Base-by-base conservation (phyloP, 2,329 filamentous ascomycete genomes). In the Dactylellina sp. region DNA sequence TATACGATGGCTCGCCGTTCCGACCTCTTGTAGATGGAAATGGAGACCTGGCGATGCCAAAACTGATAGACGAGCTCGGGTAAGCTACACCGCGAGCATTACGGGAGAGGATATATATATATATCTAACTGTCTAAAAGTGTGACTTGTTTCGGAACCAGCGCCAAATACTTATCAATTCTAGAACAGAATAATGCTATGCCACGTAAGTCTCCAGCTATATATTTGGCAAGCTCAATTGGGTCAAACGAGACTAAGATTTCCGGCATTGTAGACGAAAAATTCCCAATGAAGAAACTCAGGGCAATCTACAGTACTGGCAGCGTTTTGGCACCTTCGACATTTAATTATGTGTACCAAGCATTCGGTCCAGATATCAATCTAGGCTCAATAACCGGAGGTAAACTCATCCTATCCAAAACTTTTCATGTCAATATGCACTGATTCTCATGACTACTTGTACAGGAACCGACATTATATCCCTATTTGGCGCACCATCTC, bases 111-210 rank as follows among this genome's bases (percentile, higher is more conserved):
- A 12, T 18, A 25, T 7, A n/a, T 11, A 1, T 2, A 1, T 32
- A 7, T n/a, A 16, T 12, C 14, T 42, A 32, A 35, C 39, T n/a
- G 18, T 49, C 35, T 20, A 12, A 18, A 9, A 83, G 85, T 32
- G 93, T 98, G 59, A 96, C 92, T 0, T 93, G 98, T 79, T 98
- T 98, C 78, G 95, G 95, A 59, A 98, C 94, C 0, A 95, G 91
- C 0, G 94, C 95, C 1, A 94, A 96, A 77, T 99, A 97, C 80
- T 89, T 99, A 12, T 94, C 91, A 0, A 86, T 96, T 2, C 86
- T 99, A 7, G 95, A 99, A 81, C 91, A 96, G 75, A 91, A 91
- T 76, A 83, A 84, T 18, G 81, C 92, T 46, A 83, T 85, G 56
- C 91, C 91, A 0, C 80, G 84, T 49, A 80, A 83, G 20, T 85